A percentile compares a stretch with the other conserved stretches of the same genome.
Conservation (phyloP, 352 stramenopile genomes). For the Pythium scleroteichum region DNA sequence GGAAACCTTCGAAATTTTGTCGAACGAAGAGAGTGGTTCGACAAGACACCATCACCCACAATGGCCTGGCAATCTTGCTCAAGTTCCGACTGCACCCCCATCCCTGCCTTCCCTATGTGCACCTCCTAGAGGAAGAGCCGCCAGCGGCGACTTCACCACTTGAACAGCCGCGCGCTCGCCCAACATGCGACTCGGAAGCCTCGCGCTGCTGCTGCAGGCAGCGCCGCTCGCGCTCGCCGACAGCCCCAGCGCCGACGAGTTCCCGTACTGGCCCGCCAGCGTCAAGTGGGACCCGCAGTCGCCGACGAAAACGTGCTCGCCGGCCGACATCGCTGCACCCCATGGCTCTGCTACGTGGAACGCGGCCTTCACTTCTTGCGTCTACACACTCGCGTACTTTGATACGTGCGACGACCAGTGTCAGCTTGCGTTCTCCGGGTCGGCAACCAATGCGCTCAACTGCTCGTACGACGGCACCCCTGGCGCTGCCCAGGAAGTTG, state of each 20-base stretch:
- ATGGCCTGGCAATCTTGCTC: neutral
- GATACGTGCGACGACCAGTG: constrained; percentile 22
- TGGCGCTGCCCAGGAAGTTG: constrained; percentile 18
- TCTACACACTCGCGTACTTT: constrained; percentile 22
- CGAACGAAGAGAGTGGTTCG: neutral
- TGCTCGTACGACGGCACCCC: constrained; percentile 22
- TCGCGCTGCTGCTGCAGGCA: neutral
- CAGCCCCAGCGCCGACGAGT: constrained; percentile 21
- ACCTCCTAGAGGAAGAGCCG: no score
- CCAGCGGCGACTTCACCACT: neutral
- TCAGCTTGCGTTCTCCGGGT: constrained; percentile 10
- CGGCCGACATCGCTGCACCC: constrained; percentile 2
- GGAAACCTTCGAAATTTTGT: neutral
- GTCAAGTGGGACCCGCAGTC: constrained; percentile 14
- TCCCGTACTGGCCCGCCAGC: constrained; percentile 18
- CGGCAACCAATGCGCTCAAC: constrained; percentile 12
- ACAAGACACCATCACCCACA: neutral
- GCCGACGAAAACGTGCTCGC: constrained; percentile 11
- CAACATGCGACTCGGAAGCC: constrained; percentile 1
- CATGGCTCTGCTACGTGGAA: constrained; percentile 14
- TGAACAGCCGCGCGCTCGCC: neutral
- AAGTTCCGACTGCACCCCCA: no score
- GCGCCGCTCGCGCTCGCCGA: constrained; percentile 1
- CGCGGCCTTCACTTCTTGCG: constrained; percentile 17
- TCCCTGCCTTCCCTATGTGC: no score